phyloP scores from a whole-genome alignment of 2,329 filamentous ascomycete genomes.

The Xylaria sp. region DNA sequence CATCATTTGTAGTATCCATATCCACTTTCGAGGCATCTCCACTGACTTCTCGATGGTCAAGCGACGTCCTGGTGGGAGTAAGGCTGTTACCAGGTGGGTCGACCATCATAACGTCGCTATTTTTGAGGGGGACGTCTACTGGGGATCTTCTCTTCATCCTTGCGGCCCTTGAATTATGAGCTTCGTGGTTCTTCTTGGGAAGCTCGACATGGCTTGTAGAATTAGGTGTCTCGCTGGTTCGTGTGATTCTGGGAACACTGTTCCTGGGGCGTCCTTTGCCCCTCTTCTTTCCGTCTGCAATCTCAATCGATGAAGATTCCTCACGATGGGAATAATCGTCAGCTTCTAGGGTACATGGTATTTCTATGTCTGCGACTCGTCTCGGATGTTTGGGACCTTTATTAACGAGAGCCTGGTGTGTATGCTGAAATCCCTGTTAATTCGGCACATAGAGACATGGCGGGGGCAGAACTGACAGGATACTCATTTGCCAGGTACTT shows the following conservation, averaged over 20 bases:
- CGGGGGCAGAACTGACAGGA: slow-evolving; percentile 52
- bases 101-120: slow-evolving; percentile 45
- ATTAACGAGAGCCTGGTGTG: slow-evolving; percentile 36
- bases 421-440: slow-evolving; percentile 34
- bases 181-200: slow-evolving; percentile 34
- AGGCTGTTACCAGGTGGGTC: slow-evolving; percentile 37
- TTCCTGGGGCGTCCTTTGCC: slow-evolving; percentile 32
- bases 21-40: neutral
- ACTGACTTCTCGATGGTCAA: slow-evolving; percentile 1
- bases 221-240: slow-evolving; percentile 30
- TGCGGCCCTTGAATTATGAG: slow-evolving; percentile 38
- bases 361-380: neutral
- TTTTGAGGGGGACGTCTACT: slow-evolving; percentile 19
- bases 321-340: slow-evolving; percentile 39
- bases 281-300: slow-evolving; percentile 35
- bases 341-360: slow-evolving; percentile 33
- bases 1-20: slow-evolving; percentile 1
- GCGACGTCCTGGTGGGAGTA: slow-evolving; percentile 14
- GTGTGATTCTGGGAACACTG: slow-evolving; percentile 35
- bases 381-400: slow-evolving; percentile 35
- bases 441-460: slow-evolving; percentile 8
- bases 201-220: slow-evolving; percentile 22
- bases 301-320: slow-evolving; percentile 43
- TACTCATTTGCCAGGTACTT: slow-evolving; percentile 59
- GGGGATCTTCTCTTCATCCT: slow-evolving; percentile 43